Base-by-base conservation (phyloP, 192 early-diverging fungal species). In the Pilobolus umbonatus region DNA sequence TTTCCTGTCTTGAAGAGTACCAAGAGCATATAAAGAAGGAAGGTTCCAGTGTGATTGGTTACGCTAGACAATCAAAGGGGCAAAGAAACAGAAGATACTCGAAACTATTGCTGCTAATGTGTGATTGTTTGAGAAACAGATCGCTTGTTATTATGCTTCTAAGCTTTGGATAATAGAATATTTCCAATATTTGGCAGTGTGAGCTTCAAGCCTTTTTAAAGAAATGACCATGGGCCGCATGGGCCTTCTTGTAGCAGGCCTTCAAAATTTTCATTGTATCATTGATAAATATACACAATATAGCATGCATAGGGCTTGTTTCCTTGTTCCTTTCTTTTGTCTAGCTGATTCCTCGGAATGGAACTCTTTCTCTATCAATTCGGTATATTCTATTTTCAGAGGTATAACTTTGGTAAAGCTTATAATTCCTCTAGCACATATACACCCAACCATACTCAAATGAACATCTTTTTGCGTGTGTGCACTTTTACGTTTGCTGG, bases 21-120 rank as follows among this genome's bases (percentile, higher is more conserved):
- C 58, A 60, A 60, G 46, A 46, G 36, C 21, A 35, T 26, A 31
- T 60, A 50, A 61, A 61, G 60, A 52, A 52, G 47, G 49, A 61
- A 17, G 48, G 48, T 52, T 52, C 40, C 38, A 40, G 38, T 30
- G 44, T 61, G 15, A n/a, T n/a, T n/a, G n/a, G n/a, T n/a, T n/a
- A n/a, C n/a, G n/a, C n/a, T n/a, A 32, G 60, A 52, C 39, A 61
- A 48, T 47, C 44, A 35, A 34, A 34, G 38, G 35, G n/a, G 42
- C 31, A 52, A 40, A 32, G 60, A 48, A 19, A 61, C 40, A 36
- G 49, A 49, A 48, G 60, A 35, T 24, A 52, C 40, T 36, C 60
- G 48, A 48, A 42, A 51, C 48, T 52, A 43, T 30, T 61, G 60
- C 25, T 38, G 19, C 46, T 38, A 22, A 61, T 61, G 60, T 43